Evolutionary conservation across 1,284 basidiomycete genomes (phyloP), one percentile per base, ranked within the genome.

Genomic region (Trichosporon sp.): DNA sequence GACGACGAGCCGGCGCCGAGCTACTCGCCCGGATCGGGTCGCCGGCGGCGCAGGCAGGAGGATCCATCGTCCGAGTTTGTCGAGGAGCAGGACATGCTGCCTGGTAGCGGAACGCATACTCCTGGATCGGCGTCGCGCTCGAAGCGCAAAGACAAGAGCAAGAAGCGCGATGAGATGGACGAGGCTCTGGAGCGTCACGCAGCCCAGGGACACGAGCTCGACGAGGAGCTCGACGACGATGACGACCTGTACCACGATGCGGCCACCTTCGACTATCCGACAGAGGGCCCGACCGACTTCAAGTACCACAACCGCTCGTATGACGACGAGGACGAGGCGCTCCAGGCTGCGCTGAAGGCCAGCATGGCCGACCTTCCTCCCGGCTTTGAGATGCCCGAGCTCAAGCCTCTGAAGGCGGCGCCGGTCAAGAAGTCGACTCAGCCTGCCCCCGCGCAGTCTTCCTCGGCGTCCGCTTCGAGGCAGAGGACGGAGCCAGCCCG

Each of bases 301-400:
- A 59, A 71, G 27, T 70, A 68, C 49, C 66, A 78, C 21, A 69
- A 73, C 23, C 67, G 82, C 57, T 71, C 73, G 52, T 90, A 92
- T 70, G 91, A 93, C 70, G 90, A 94, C 69, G 92, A 94, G 69
- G 92, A 95, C 70, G 87, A 84, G 34, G 89, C 91, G 72, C 81
- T 95, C 36, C 89, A 94, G 78, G 90, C 90, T 23, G 92, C 92
- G 13, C 80, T 95, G 60, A 87, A 84, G 73, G 92, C 91, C 2
- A 92, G 90, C 46, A 81, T 95, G 70, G 88, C 89, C 71, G 83
- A 83, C 49, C 75, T 87, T 25, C 87, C 90, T 0, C 52, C 58
- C 3, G 67, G 40, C 46, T 69, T 62, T n/a, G 61, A 66, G 31
- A 57, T 69, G 59, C 67, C 67, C 2, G 65, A 66, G 36, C 67